Percentiles rank a stretch among this genome's conserved stretches.
Conservation (phyloP, 306 rosid genomes). For the Corylus heterophylla region DNA sequence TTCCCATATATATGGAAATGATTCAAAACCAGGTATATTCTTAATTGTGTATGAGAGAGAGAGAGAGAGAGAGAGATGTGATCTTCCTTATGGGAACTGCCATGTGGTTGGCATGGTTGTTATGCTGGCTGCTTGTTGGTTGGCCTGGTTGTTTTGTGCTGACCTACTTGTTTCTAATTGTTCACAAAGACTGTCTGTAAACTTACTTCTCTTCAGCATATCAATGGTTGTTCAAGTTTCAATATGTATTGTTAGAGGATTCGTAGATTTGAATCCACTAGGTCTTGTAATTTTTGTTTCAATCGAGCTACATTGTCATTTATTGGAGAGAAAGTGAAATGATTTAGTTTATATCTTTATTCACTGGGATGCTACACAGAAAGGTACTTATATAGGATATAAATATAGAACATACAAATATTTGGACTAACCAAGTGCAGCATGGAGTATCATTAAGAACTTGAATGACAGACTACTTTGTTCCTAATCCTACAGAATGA, state of each 20-base stretch:
- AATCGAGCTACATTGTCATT: background rate
- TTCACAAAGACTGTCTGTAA: too few species aligned
- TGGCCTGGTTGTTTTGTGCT: too few species aligned
- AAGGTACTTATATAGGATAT: background rate
- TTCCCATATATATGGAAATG: conserved; percentile 1
- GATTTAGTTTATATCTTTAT: background rate
- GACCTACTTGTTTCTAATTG: too few species aligned
- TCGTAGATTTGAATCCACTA: too few species aligned
- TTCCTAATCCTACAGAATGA: background rate
- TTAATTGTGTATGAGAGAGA: background rate
- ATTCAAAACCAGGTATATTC: background rate
- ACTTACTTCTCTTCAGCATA: too few species aligned
- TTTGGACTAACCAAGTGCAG: background rate
- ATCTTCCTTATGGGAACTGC: background rate
- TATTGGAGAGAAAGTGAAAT: background rate
- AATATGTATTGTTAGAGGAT: too few species aligned
- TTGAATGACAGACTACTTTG: conserved; percentile 1
- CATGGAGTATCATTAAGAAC: conserved; percentile 20
- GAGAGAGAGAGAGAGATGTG: too few species aligned
- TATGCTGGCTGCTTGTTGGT: background rate
- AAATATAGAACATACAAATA: background rate
- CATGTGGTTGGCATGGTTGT: background rate
- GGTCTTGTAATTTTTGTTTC: background rate
- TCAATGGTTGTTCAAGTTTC: too few species aligned
- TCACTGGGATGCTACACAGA: background rate